Conservation (phyloP, 192 early-diverging fungal genomes). For the Haplosporangium gracile region DNA sequence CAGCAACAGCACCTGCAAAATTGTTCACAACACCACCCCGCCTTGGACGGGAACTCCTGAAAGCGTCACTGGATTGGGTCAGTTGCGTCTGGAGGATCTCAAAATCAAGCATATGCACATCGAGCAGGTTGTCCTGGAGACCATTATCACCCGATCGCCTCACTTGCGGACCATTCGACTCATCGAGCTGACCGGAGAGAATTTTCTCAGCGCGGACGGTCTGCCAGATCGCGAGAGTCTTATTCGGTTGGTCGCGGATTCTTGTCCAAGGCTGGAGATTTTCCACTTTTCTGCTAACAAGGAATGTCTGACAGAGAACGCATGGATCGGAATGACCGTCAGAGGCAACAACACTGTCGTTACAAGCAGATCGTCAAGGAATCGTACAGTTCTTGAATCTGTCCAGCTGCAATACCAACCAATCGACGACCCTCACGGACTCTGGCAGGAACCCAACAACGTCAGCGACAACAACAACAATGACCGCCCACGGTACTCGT, state of each 20-base stretch:
- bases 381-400: neutral
- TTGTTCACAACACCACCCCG: neutral
- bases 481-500: neutral
- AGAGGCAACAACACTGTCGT: neutral
- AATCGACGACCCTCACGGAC: neutral
- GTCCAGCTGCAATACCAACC: neutral
- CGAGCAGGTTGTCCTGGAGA: neutral
- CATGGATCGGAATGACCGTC: neutral
- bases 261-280: neutral
- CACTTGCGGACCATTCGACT: neutral
- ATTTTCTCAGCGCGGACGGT: neutral
- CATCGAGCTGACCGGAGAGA: neutral
- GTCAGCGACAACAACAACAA: too few species aligned
- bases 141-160: neutral
- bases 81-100: neutral
- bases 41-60: neutral
- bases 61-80: neutral
- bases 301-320: neutral
- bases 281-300: conserved; percentile 1
- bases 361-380: neutral
- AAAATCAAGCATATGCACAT: conserved; percentile 2
- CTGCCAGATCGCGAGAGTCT: neutral
- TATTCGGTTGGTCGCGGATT: neutral
- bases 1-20: conserved; percentile 1
- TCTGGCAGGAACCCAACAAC: neutral